phyloP scores from a whole-genome alignment of 257 asterid species.

The Solanum tarapatanum region DNA sequence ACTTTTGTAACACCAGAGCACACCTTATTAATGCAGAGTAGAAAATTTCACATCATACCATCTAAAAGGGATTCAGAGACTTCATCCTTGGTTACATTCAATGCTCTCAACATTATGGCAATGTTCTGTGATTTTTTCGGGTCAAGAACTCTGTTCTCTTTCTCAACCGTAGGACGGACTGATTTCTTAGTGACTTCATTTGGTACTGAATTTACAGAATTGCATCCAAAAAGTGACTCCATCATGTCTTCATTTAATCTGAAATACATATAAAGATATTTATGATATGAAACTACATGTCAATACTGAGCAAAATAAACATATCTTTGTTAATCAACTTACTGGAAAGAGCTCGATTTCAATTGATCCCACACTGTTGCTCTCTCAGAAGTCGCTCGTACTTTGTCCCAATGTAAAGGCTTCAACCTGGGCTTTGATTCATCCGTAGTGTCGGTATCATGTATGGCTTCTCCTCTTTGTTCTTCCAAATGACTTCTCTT shows the following conservation, averaged over 20 bases:
- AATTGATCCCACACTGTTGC: conserved; percentile 12
- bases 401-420: conserved; percentile 15
- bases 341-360: conserved; percentile 12
- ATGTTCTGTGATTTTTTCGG: conserved; percentile 14
- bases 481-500: conserved; percentile 19
- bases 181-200: background rate
- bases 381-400: conserved; percentile 2
- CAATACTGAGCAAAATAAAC: background rate
- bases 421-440: conserved; percentile 34
- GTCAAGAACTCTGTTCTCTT: conserved; percentile 11
- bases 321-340: background rate
- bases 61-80: conserved; percentile 7
- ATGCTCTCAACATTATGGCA: conserved; percentile 13
- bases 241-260: conserved; percentile 7
- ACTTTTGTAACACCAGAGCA: background rate
- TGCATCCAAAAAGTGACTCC: conserved; percentile 3
- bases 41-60: conserved; percentile 1
- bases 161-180: background rate
- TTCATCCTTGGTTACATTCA: conserved; percentile 12
- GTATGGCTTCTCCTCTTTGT: conserved; percentile 9
- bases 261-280: background rate
- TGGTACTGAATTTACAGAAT: background rate
- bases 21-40: background rate
- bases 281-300: background rate
- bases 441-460: conserved; percentile 36